Evolutionary conservation across 768 basidiomycete species (phyloP).

Genomic region (Heimioporus sp.): DNA sequence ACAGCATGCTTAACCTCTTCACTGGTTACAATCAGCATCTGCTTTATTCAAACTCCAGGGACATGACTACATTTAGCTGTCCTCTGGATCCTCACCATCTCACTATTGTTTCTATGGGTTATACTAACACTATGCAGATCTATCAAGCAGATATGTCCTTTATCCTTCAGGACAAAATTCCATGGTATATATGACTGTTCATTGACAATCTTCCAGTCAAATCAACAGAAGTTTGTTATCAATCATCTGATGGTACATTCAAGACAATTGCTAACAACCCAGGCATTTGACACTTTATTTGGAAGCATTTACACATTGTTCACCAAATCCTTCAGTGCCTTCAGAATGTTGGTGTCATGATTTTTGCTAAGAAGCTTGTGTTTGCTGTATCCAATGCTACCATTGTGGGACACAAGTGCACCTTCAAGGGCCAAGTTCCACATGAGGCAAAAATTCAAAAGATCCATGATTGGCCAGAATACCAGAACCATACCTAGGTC

Average conservation of each 20-base stretch:
- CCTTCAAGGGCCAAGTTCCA: slow-evolving; percentile 31
- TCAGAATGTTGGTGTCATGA: slow-evolving; percentile 35
- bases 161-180: slow-evolving; percentile 28
- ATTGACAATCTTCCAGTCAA: slow-evolving; percentile 40
- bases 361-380: slow-evolving; percentile 35
- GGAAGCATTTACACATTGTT: slow-evolving; percentile 36
- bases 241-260: slow-evolving; percentile 21
- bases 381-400: slow-evolving; percentile 26
- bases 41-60: too few species aligned
- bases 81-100: too few species aligned
- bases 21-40: too few species aligned
- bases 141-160: too few species aligned
- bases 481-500: slow-evolving; percentile 16
- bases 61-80: too few species aligned
- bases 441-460: slow-evolving; percentile 26
- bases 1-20: too few species aligned
- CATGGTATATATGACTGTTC: slow-evolving; percentile 35
- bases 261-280: slow-evolving; percentile 38
- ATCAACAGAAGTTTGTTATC: slow-evolving; percentile 33
- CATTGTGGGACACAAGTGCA: slow-evolving; percentile 40
- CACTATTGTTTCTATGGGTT: too few species aligned
- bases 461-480: slow-evolving; percentile 30
- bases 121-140: too few species aligned
- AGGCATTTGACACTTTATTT: slow-evolving; percentile 37
- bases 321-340: slow-evolving; percentile 38